phyloP scores from a whole-genome alignment of 306 rosid genomes.

The Castanea sativa region DNA sequence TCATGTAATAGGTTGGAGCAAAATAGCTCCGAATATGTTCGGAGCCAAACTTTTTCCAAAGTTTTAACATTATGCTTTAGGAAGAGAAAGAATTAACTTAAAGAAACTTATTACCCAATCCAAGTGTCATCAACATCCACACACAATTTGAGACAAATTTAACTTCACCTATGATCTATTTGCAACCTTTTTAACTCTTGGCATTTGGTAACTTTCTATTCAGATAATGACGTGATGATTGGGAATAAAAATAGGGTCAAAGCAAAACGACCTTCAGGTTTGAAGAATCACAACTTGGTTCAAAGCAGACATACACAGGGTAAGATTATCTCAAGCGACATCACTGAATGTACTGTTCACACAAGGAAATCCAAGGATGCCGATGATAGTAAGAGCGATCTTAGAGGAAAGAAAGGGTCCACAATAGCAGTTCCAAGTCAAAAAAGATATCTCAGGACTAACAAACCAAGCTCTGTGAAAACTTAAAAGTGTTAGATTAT shows the following conservation, averaged over 20 bases:
- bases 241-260: conserved; percentile 56
- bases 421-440: conserved; percentile 33
- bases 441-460: conserved; percentile 34
- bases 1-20: no score
- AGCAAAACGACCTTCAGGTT: conserved; percentile 34
- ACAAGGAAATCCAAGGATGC: conserved; percentile 39
- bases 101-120: background rate
- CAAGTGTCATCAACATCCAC: background rate
- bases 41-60: background rate
- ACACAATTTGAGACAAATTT: background rate
- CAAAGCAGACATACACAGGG: conserved; percentile 48
- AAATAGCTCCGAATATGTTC: no score
- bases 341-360: conserved; percentile 29
- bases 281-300: conserved; percentile 41
- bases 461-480: conserved; percentile 33
- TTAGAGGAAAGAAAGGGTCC: conserved; percentile 33
- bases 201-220: conserved; percentile 22
- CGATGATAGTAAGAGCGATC: conserved; percentile 22
- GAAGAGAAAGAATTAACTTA: background rate
- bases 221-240: conserved; percentile 67
- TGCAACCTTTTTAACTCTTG: background rate
- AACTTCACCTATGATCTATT: background rate
- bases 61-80: background rate
- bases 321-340: conserved; percentile 41
- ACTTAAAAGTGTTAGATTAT: conserved; percentile 15